Evolutionary conservation across 208 protist species (phyloP).

Genomic region (Leishmania tarentolae): DNA sequence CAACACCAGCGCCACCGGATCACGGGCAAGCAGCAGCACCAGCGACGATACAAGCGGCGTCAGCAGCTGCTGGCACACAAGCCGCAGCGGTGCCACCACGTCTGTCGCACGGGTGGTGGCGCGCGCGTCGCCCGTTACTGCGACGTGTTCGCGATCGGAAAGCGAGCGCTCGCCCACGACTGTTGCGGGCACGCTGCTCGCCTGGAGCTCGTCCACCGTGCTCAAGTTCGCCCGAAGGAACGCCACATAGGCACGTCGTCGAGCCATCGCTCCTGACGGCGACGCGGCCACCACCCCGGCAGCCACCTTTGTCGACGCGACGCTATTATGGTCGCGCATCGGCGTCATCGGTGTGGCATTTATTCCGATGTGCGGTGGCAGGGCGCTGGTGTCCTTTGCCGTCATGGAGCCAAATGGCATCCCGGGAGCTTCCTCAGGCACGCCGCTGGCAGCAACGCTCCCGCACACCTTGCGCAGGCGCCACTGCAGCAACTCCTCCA

Average conservation of each 20-base stretch:
- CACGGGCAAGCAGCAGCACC: conserved; percentile 25
- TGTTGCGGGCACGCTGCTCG: not conserved
- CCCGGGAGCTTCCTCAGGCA: not conserved
- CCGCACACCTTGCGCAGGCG: not conserved
- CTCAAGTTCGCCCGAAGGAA: conserved; percentile 19
- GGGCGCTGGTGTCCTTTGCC: not conserved
- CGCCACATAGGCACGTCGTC: conserved; percentile 21
- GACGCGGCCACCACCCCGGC: not conserved
- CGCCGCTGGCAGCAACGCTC: not conserved
- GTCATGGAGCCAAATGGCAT: not conserved
- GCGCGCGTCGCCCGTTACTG: not conserved
- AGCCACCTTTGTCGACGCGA: not conserved
- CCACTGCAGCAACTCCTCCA: conserved; percentile 27
- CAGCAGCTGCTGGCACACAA: conserved; percentile 12
- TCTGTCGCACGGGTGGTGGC: not conserved
- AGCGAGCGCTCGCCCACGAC: too few species aligned
- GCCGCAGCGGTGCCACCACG: not conserved
- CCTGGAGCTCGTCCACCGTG: conserved; percentile 17
- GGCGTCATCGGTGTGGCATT: not conserved
- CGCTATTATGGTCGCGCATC: not conserved
- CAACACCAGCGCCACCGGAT: conserved; percentile 19
- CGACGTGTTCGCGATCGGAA: not conserved
- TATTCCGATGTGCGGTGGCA: not conserved
- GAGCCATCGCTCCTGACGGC: not conserved
- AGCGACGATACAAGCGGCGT: conserved; percentile 18